Conservation (phyloP, 768 basidiomycete species). For the Pleurotus platypus region DNA sequence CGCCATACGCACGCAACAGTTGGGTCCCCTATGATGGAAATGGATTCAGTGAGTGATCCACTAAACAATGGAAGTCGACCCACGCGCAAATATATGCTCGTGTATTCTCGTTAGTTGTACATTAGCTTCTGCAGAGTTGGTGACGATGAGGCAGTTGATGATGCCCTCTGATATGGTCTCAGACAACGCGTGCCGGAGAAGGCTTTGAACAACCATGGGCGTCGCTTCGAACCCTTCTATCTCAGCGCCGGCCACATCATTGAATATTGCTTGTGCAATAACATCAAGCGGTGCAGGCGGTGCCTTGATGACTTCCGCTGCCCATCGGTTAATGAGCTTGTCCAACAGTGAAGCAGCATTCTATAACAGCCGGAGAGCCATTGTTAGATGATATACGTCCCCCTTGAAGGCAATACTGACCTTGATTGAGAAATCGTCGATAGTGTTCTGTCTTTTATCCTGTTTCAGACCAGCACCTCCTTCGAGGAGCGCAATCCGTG, state of each 20-base stretch:
- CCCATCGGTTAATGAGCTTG: slow-evolving; percentile 84
- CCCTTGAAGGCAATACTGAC: slow-evolving; percentile 30
- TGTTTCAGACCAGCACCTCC: slow-evolving; percentile 44
- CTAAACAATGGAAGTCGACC: slow-evolving; percentile 24
- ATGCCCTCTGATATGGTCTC: slow-evolving; percentile 76
- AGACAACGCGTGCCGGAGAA: slow-evolving; percentile 77
- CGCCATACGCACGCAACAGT: slow-evolving; percentile 91
- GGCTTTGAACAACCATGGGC: slow-evolving; percentile 73
- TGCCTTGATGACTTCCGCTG: slow-evolving; percentile 63
- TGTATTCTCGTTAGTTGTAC: slow-evolving; percentile 82
- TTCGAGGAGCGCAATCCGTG: slow-evolving; percentile 71
- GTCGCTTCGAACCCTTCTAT: slow-evolving; percentile 40
- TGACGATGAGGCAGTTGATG: slow-evolving; percentile 83
- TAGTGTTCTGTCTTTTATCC: slow-evolving; percentile 54
- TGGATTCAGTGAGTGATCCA: not conserved
- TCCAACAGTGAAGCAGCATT: slow-evolving; percentile 82
- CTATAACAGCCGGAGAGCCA: slow-evolving; percentile 28
- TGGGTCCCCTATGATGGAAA: slow-evolving; percentile 58
- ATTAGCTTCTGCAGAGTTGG: slow-evolving; percentile 82
- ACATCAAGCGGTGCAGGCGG: slow-evolving; percentile 51
- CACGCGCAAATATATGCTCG: slow-evolving; percentile 83
- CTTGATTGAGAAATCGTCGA: slow-evolving; percentile 89
- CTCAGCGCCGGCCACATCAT: slow-evolving; percentile 54
- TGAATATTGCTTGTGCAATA: slow-evolving; percentile 56
- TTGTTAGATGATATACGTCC: too few species aligned